These are phyloP conservation scores for Nakaseomyces kungkrabaensis DNA, from an alignment of 1,139 yeast species.

Conservation along the genomic window DNA sequence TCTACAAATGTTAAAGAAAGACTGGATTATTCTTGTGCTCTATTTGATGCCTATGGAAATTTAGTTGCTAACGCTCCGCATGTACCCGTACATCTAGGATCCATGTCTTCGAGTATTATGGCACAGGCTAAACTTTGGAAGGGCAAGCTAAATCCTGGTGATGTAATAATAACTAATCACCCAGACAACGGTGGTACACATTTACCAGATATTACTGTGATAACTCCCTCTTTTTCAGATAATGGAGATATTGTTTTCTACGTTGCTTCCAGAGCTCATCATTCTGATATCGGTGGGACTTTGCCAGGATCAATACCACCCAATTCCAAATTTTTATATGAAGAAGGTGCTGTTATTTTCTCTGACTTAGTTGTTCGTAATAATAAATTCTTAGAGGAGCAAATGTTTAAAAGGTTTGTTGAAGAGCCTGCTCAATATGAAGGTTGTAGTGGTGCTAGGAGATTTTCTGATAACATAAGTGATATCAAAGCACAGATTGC, in stretches of 20 bases:
- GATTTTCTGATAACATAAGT: slow-evolving; percentile 38
- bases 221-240: slow-evolving; percentile 46
- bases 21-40: slow-evolving; percentile 75
- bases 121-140: slow-evolving; percentile 59
- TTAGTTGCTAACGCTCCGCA: slow-evolving; percentile 83
- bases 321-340: slow-evolving; percentile 36
- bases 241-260: slow-evolving; percentile 32
- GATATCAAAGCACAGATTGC: slow-evolving; percentile 43
- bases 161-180: slow-evolving; percentile 68
- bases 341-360: slow-evolving; percentile 41
- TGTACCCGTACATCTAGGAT: slow-evolving; percentile 79
- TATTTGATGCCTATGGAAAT: slow-evolving; percentile 66
- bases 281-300: slow-evolving; percentile 43
- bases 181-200: slow-evolving; percentile 79
- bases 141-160: slow-evolving; percentile 52
- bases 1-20: slow-evolving; percentile 83
- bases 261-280: slow-evolving; percentile 44
- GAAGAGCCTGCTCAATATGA: slow-evolving; percentile 36
- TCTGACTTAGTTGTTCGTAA: slow-evolving; percentile 34
- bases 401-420: slow-evolving; percentile 31
- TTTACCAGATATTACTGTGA: slow-evolving; percentile 68
- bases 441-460: slow-evolving; percentile 41
- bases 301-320: slow-evolving; percentile 43
- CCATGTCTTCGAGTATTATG: slow-evolving; percentile 77
- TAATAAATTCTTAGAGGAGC: slow-evolving; percentile 36